Percentiles rank a stretch among this genome's conserved stretches.
These are phyloP conservation scores for Stephania cephalantha DNA, from an alignment of 164 flowering plant genomes.

Conservation along the genomic window DNA sequence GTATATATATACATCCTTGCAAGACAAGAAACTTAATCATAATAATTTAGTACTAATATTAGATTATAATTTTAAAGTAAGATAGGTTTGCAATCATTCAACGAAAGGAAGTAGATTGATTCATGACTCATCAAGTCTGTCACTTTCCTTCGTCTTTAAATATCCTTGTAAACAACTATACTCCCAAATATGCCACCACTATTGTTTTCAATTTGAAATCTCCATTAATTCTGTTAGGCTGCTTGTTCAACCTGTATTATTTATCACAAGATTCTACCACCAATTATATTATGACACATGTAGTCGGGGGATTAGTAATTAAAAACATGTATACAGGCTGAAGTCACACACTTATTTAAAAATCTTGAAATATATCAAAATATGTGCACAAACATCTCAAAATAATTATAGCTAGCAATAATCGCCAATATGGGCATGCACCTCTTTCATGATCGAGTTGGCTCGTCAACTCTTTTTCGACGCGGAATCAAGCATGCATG, in stretches of 20 bases:
- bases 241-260: no score
- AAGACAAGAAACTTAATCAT: constrained; percentile 7
- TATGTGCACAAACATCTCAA: no score
- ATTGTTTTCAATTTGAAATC: neutral
- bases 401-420: no score
- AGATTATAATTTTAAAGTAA: neutral
- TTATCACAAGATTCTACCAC: no score
- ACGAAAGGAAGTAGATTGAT: constrained; percentile 9
- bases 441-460: neutral
- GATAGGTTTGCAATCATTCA: constrained; percentile 4
- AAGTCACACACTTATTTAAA: no score
- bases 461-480: no score
- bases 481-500: no score
- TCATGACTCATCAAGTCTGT: constrained; percentile 2
- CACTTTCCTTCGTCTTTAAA: constrained; percentile 5
- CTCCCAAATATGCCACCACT: neutral
- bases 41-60: neutral
- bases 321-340: no score
- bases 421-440: neutral
- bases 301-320: no score
- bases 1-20: constrained; percentile 7
- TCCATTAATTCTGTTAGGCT: neutral
- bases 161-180: neutral
- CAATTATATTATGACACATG: no score
- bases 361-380: no score